These are phyloP conservation scores for Populus nigra DNA, from an alignment of 345 rosid species.

Conservation along the genomic window DNA sequence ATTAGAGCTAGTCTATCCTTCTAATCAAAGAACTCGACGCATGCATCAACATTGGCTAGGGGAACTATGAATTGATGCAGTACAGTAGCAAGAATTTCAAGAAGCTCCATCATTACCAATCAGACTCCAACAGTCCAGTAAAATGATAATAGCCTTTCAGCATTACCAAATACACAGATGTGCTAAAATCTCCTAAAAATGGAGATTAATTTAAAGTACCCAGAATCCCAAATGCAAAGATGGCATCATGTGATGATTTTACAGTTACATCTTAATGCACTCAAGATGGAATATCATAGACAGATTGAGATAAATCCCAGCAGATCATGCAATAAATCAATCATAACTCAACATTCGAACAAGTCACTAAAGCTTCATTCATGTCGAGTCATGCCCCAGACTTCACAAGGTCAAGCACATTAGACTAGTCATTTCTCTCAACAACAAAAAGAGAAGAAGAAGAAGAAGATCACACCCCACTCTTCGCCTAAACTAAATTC, in stretches of 20 bases:
- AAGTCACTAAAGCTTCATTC: background rate
- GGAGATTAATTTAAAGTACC: background rate
- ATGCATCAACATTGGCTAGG: too few species aligned
- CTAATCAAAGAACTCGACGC: too few species aligned
- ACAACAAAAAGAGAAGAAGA: background rate
- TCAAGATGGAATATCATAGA: background rate
- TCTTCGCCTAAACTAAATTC: background rate
- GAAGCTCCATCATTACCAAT: too few species aligned
- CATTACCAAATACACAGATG: background rate
- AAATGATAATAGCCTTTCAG: background rate
- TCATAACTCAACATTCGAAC: background rate
- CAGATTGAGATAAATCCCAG: background rate
- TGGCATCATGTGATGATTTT: too few species aligned
- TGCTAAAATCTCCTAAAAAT: background rate
- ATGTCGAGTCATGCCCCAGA: background rate
- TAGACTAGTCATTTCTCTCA: background rate
- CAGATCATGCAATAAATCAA: background rate
- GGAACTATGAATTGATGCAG: too few species aligned
- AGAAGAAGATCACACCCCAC: background rate
- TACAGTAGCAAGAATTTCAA: too few species aligned
- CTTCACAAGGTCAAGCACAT: background rate
- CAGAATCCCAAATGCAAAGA: background rate
- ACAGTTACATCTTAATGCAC: background rate
- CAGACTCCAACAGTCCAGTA: background rate
- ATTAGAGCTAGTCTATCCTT: too few species aligned